Conservation (phyloP, 805 yeast genomes). For the Candida maltosa region DNA sequence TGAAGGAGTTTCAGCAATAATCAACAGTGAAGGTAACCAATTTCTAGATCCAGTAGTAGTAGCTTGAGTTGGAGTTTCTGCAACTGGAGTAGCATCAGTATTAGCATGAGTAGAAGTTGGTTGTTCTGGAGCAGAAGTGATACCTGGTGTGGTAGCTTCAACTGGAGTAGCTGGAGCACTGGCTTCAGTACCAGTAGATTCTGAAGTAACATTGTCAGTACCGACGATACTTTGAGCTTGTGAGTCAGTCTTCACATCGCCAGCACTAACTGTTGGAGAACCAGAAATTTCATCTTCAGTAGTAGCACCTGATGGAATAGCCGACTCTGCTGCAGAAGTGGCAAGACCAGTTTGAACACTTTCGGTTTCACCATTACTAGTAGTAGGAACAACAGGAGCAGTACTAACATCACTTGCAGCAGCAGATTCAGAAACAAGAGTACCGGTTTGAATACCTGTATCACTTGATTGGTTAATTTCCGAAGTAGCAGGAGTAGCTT, state of each 20-base stretch:
- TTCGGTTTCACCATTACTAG: no score
- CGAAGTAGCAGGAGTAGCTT: no score
- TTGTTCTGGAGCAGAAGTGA: slow-evolving; percentile 5
- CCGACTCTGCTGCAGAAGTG: neutral
- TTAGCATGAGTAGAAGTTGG: slow-evolving; percentile 7
- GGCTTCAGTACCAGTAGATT: slow-evolving; percentile 1
- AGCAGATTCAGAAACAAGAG: neutral
- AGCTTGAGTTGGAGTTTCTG: slow-evolving; percentile 6
- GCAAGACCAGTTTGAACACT: no score
- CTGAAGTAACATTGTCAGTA: neutral
- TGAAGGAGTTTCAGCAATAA: slow-evolving; percentile 19
- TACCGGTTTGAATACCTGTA: no score
- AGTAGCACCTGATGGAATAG: neutral
- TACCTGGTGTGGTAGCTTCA: neutral
- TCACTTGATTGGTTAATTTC: no score
- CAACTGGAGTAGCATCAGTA: slow-evolving; percentile 7
- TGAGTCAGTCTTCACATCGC: no score
- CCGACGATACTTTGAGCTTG: no score
- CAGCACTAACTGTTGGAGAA: no score
- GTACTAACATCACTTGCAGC: no score
- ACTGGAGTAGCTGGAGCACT: neutral
- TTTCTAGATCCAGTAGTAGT: slow-evolving; percentile 12
- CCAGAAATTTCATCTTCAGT: no score
- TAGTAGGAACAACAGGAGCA: no score
- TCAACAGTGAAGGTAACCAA: slow-evolving; percentile 37